phyloP scores from a whole-genome alignment of 306 rosid species.

The Prunus armeniaca region DNA sequence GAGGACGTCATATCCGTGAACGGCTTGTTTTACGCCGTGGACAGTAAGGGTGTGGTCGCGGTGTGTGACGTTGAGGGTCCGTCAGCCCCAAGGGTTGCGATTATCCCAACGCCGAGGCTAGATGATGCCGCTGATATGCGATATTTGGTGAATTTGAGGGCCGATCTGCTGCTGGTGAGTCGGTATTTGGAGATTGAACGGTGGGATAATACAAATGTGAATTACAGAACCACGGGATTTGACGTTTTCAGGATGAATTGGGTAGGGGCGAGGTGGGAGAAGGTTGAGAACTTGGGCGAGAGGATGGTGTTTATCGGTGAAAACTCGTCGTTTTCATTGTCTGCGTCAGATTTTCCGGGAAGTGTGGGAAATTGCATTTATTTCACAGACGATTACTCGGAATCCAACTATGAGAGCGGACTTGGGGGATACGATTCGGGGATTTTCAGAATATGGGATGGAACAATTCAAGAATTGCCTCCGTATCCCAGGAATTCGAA shows the following conservation, averaged over 20 bases:
- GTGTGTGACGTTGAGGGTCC: conserved; percentile 40
- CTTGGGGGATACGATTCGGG: conserved; percentile 60
- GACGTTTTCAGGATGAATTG: conserved; percentile 54
- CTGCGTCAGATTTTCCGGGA: conserved; percentile 47
- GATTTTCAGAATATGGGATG: conserved; percentile 43
- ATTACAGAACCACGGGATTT: conserved; percentile 50
- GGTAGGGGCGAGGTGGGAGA: conserved; percentile 38
- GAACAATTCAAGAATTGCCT: conserved; percentile 45
- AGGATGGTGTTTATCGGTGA: conserved; percentile 54
- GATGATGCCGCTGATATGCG: conserved; percentile 50
- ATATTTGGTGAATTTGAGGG: conserved; percentile 48
- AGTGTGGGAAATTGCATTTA: conserved; percentile 54
- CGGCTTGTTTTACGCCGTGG: conserved; percentile 55
- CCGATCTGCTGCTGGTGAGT: conserved; percentile 42
- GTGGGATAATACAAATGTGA: conserved; percentile 3
- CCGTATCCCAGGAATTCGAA: conserved; percentile 36
- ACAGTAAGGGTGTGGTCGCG: conserved; percentile 44
- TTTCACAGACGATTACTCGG: conserved; percentile 63
- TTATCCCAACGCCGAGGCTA: conserved; percentile 20
- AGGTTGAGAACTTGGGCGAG: conserved; percentile 45
- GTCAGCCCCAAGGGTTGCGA: conserved; percentile 26
- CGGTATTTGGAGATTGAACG: conserved; percentile 43
- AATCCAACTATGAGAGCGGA: conserved; percentile 44
- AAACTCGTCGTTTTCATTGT: conserved; percentile 51
- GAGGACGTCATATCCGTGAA: conserved; percentile 43